phyloP scores from a whole-genome alignment of 2,329 filamentous ascomycete species.

The Elsinoe arachidis region DNA sequence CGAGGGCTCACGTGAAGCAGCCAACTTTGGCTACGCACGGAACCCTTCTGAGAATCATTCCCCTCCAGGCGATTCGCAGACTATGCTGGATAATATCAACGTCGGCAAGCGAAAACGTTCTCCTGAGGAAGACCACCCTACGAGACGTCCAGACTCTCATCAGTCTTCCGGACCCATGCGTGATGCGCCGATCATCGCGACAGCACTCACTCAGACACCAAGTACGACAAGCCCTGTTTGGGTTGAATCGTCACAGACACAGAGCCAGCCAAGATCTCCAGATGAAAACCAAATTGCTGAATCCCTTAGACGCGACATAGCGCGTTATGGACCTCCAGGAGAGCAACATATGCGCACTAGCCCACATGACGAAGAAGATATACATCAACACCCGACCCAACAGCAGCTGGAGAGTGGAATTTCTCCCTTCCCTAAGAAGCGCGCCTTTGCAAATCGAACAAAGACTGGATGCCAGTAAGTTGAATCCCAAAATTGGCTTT shows the following conservation, averaged over 20 bases:
- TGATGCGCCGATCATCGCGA: not conserved
- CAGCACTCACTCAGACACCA: not conserved
- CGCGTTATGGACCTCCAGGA: not conserved
- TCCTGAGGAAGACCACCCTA: not conserved
- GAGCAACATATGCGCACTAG: not conserved
- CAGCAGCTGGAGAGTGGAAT: not conserved
- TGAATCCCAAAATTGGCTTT: not conserved
- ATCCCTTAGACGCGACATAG: conserved; percentile 2
- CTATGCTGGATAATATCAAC: conserved; percentile 5
- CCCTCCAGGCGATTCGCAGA: not conserved
- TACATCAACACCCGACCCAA: not conserved
- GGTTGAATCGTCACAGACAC: not conserved
- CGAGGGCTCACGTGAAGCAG: not conserved
- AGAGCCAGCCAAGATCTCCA: not conserved
- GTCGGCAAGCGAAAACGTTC: conserved; percentile 11
- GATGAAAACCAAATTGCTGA: conserved; percentile 4
- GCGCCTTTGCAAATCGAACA: conserved; percentile 7
- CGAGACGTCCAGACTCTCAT: not conserved
- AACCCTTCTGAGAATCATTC: not conserved
- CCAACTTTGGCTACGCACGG: not conserved
- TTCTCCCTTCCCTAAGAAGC: not conserved
- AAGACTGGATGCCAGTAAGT: conserved; percentile 12
- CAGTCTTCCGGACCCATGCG: not conserved
- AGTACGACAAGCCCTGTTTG: not conserved
- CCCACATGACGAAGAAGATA: not conserved